These are phyloP conservation scores for Sarocladium brachiariae DNA, from an alignment of 2,329 filamentous ascomycete genomes.

Conservation along the genomic window DNA sequence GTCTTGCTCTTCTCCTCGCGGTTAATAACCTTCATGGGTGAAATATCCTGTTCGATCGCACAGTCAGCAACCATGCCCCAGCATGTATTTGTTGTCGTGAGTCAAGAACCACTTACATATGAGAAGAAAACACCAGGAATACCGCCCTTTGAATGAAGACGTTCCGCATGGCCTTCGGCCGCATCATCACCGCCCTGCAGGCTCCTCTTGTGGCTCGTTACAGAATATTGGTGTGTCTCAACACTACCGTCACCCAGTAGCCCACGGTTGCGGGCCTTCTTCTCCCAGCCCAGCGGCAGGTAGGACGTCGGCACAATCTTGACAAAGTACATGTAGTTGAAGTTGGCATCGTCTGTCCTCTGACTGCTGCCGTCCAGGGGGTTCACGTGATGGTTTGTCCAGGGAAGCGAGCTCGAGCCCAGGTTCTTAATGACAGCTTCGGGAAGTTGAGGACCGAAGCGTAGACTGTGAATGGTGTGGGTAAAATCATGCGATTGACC, in stretches of 20 bases:
- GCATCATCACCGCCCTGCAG: conserved; percentile 76
- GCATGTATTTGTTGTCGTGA: background rate
- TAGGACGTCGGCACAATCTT: conserved; percentile 98
- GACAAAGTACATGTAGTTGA: conserved; percentile 98
- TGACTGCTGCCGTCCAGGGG: conserved; percentile 79
- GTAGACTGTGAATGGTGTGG: conserved; percentile 79
- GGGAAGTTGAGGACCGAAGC: conserved; percentile 88
- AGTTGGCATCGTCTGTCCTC: conserved; percentile 71
- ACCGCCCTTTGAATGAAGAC: conserved; percentile 79
- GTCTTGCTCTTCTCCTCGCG: conserved; percentile 84
- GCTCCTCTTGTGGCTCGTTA: conserved; percentile 92
- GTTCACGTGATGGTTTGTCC: conserved; percentile 88
- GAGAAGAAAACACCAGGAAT: conserved; percentile 99
- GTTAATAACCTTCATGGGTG: conserved; percentile 99
- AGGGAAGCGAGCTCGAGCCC: conserved; percentile 45
- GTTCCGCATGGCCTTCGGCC: conserved; percentile 84
- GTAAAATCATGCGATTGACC: conserved; percentile 75
- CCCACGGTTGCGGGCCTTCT: conserved; percentile 50
- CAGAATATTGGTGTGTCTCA: conserved; percentile 97
- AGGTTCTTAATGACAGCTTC: conserved; percentile 59
- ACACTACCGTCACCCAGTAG: conserved; percentile 65
- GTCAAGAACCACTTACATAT: conserved; percentile 60
- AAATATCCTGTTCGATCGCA: conserved; percentile 65
- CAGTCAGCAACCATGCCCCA: background rate
- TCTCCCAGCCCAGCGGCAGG: conserved; percentile 83